Evolutionary conservation across 2,329 filamentous ascomycete species (phyloP).

Genomic region (Colletotrichum sp.): DNA sequence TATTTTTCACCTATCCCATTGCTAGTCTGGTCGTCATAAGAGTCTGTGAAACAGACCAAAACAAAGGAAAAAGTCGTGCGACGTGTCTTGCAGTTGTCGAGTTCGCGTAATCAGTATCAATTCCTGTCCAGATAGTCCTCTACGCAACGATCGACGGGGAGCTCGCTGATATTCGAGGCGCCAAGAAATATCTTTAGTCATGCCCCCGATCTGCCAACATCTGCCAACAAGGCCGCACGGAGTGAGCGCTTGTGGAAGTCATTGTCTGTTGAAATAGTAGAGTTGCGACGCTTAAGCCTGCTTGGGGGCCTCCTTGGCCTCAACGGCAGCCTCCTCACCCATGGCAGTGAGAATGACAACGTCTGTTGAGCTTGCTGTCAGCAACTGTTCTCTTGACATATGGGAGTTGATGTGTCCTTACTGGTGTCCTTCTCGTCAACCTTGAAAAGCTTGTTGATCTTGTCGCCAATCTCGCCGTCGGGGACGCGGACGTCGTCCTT

Average conservation of each 20-base stretch:
- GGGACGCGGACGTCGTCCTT: constrained; percentile 97
- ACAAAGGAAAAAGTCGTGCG: constrained; percentile 44
- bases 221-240: constrained; percentile 21
- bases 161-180: constrained; percentile 39
- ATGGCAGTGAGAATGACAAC: constrained; percentile 94
- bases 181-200: constrained; percentile 37
- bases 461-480: constrained; percentile 86
- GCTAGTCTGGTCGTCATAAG: constrained; percentile 28
- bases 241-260: constrained; percentile 16
- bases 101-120: constrained; percentile 43
- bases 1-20: constrained; percentile 33
- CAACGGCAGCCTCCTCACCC: constrained; percentile 91
- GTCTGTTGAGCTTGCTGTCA: constrained; percentile 54
- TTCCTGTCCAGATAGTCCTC: constrained; percentile 47
- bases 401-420: constrained; percentile 58
- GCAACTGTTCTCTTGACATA: constrained; percentile 2
- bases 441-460: constrained; percentile 81
- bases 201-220: constrained; percentile 28
- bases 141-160: constrained; percentile 46
- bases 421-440: constrained; percentile 91
- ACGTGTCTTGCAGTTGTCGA: constrained; percentile 32
- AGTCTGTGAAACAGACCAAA: constrained; percentile 35
- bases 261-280: constrained; percentile 20
- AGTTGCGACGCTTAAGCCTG: constrained; percentile 25
- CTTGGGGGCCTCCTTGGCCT: constrained; percentile 88